Evolutionary conservation across 2,329 filamentous ascomycete genomes (phyloP), one percentile per base, ranked within the genome.

Genomic region (Aureobasidium uvarum): DNA sequence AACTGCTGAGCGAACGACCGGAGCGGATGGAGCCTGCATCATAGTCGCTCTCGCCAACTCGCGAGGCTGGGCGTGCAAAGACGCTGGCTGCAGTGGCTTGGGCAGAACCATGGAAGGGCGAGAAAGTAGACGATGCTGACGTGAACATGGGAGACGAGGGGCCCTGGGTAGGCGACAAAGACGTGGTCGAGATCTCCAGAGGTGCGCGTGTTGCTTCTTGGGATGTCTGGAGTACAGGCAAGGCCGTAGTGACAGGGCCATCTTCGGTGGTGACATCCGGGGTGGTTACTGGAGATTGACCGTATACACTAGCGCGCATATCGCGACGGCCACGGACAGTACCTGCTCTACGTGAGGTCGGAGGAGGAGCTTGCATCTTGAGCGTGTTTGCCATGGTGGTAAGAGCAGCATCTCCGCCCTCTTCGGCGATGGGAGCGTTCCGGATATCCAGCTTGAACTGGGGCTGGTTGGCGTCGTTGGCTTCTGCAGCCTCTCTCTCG

Each of bases 11-110:
- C 2, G 92, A 96, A 69, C 91, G 90, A 2, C 90, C 89, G 2
- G 95, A 99, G 56, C 93, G 89, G 67, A 98, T 89, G 0, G 95
- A 98, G 65, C 94, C 92, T 3, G 91, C 92, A 75, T 99, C 95
- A 18, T 92, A 33, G 14, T 66, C 59, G 25, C 79, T 69, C 18
- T 72, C 69, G 38, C 70, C 69, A 38, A 52, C 64, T 20, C 70
- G 69, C 13, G 70, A 71, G 18, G 66, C 66, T 33, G 70, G 69
- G 28, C 70, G 68, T 23, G 59, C 59, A 62, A 77, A 75, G 77
- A 71, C 25, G 62, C 64, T 31, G 68, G 70, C 55, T 71, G 63
- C 63, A 46, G n/a, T 52, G 38, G 66, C 50, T 41, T 66, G 59
- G 28, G 66, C 63, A 23, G 66, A 64, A 11, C 48, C 59, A 31